phyloP scores from a whole-genome alignment of 1,284 basidiomycete species.

The Cutaneotrichosporon daszewskae region DNA sequence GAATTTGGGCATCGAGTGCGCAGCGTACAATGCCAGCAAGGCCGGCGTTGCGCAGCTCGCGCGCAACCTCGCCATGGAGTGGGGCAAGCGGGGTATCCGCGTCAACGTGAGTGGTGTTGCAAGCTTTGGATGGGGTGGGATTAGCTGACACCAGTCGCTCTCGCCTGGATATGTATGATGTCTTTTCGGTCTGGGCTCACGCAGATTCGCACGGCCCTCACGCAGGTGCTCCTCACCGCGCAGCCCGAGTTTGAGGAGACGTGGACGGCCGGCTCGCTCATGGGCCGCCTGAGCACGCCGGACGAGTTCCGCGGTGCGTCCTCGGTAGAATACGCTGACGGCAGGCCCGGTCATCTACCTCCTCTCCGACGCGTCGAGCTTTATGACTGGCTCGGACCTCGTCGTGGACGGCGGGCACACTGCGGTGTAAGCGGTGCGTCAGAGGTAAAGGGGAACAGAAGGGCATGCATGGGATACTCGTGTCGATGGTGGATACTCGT shows the following conservation, averaged over 20 bases:
- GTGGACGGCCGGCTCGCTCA: constrained; percentile 16
- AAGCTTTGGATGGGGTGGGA: too few relatives aligned
- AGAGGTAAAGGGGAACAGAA: background rate
- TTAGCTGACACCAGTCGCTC: background rate
- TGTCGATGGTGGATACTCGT: too few relatives aligned
- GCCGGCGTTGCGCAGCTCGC: constrained; percentile 75
- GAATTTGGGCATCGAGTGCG: constrained; percentile 57
- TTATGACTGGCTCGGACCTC: constrained; percentile 16
- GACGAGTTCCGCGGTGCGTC: constrained; percentile 18
- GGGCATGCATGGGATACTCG: too few relatives aligned
- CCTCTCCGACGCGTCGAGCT: constrained; percentile 29
- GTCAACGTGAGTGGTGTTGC: constrained; percentile 44
- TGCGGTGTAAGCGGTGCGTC: background rate
- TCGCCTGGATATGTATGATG: constrained; percentile 11
- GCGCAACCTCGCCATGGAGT: constrained; percentile 76
- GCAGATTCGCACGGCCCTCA: constrained; percentile 55
- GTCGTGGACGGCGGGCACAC: constrained; percentile 13
- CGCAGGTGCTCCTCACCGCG: constrained; percentile 17
- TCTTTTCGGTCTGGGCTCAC: too few relatives aligned
- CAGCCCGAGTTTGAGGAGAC: constrained; percentile 16
- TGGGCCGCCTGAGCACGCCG: constrained; percentile 13
- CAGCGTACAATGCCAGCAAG: constrained; percentile 56
- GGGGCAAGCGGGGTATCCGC: constrained; percentile 62
- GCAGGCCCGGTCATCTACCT: constrained; percentile 32
- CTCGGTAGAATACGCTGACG: background rate